Percentiles rank a stretch among this genome's conserved stretches.
Evolutionary conservation across 2,329 filamentous ascomycete genomes (phyloP).

Genomic region (Aspergillus ustus): DNA sequence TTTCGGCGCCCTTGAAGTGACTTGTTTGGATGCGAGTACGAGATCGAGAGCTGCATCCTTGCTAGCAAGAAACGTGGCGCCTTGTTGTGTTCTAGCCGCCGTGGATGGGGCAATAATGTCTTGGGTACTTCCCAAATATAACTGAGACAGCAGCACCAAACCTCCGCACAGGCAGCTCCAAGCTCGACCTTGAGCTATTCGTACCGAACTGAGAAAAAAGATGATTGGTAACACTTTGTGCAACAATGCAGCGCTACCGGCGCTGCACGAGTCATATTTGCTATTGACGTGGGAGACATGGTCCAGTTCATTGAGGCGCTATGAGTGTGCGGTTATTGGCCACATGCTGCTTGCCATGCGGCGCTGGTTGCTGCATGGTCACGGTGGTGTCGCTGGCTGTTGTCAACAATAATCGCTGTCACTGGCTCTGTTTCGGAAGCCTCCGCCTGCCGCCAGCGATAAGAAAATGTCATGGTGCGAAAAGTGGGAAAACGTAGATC

Average conservation of each 20-base stretch:
- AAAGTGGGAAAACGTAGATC: constrained; percentile 15
- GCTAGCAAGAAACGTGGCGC: neutral
- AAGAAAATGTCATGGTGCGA: neutral
- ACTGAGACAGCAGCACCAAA: neutral
- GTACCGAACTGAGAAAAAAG: neutral
- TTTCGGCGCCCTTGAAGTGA: neutral
- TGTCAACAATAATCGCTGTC: neutral
- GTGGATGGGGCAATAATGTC: neutral
- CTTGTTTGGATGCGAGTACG: neutral
- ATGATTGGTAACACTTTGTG: constrained; percentile 3
- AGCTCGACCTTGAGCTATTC: neutral
- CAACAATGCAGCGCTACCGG: neutral
- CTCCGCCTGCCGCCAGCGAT: neutral
- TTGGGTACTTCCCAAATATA: neutral
- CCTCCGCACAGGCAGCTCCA: neutral
- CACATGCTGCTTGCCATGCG: neutral
- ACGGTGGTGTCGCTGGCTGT: neutral
- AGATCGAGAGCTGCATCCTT: neutral
- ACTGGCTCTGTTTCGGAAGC: constrained; percentile 2
- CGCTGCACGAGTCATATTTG: constrained; percentile 7
- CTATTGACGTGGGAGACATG: neutral
- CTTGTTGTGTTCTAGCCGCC: neutral
- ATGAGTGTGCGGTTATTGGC: neutral
- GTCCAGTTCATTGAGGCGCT: constrained; percentile 4
- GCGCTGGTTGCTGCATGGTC: neutral